Evolutionary conservation across 2,329 filamentous ascomycete species (phyloP), one percentile per base, ranked within the genome.

Genomic region (Lecanicillium sp.): DNA sequence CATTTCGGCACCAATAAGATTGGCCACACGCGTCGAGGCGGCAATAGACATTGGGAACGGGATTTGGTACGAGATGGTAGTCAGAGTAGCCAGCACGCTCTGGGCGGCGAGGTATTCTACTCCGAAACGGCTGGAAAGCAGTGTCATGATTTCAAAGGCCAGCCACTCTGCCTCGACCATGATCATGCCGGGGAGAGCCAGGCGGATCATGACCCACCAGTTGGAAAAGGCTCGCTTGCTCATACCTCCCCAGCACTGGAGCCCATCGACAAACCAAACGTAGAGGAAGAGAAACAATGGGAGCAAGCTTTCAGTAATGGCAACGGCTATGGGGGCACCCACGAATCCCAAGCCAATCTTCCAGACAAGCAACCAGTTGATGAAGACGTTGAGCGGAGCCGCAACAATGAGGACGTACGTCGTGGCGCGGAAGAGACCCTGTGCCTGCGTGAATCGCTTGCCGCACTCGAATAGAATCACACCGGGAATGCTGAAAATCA

Each of bases 141-240:
- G 70, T 0, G 88, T 95, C 45, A 95, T 69, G 35, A 95, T 79
- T 59, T 97, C 90, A 58, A 97, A 97, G 6, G 89, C 88, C 10
- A 96, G 73, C 64, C 86, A 94, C 58, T 97, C 90, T 5, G 90
- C 88, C 58, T 94, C 81, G 2, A 97, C 84, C 89, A 96, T 96
- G 47, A 95, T 68, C 57, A 97, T 79, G 2, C 90, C 90, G 0
- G 90, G 89, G 11, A 96, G 66, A 1, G 90, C 87, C 28, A 97
- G 80, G 34, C 79, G 78, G 51, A 97, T 77, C 90, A 94, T 94
- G 8, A 59, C 52, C 52, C 90, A 42, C 86, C 86, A 92, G 54
- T 90, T 90, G 36, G 68, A 65, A 36, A 88, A 69, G 7, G 84
- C 84, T 22, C 76, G 74, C 45, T 65, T 69, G 34, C 79, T 84